Percentiles rank a stretch among this genome's conserved stretches.
phyloP scores from a whole-genome alignment of 2,329 filamentous ascomycete species.

The Clarireedia monteithiana region DNA sequence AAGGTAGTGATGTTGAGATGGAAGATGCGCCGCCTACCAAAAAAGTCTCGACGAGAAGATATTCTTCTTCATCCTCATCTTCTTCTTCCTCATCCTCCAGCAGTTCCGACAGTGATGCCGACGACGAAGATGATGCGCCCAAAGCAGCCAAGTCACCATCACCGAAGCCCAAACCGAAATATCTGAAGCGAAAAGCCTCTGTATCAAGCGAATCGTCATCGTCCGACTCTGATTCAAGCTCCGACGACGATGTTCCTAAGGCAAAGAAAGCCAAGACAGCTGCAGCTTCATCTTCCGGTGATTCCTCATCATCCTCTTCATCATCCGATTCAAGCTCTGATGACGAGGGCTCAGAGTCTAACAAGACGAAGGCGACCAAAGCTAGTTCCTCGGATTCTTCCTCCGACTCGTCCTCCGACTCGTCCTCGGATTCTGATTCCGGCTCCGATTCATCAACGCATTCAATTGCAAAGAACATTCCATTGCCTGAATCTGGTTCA shows the following conservation, averaged over 20 bases:
- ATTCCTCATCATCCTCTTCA: constrained; percentile 15
- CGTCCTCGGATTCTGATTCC: constrained; percentile 22
- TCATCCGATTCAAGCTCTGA: constrained; percentile 27
- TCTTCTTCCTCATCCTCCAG: constrained; percentile 33
- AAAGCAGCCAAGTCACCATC: constrained; percentile 20
- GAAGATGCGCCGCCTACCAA: constrained; percentile 26
- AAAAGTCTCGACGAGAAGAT: constrained; percentile 25
- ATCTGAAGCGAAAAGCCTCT: constrained; percentile 49
- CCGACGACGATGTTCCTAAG: constrained; percentile 14
- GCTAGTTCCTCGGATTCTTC: constrained; percentile 24
- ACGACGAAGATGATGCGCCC: constrained; percentile 38
- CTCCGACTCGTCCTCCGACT: constrained; percentile 26
- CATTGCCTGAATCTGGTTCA: constrained; percentile 24
- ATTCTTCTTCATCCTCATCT: constrained; percentile 31
- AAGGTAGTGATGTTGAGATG: constrained; percentile 31
- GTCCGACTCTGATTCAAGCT: constrained; percentile 30
- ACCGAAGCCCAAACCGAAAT: constrained; percentile 31
- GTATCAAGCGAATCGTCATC: constrained; percentile 15
- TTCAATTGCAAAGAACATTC: constrained; percentile 24
- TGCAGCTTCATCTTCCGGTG: constrained; percentile 10
- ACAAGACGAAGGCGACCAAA: constrained; percentile 40
- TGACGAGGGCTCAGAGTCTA: constrained; percentile 34
- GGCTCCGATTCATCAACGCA: constrained; percentile 19
- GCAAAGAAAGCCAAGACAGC: constrained; percentile 12
- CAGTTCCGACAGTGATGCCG: constrained; percentile 42